phyloP scores from a whole-genome alignment of 495 filamentous ascomycete species.

The Daldinia loculata region DNA sequence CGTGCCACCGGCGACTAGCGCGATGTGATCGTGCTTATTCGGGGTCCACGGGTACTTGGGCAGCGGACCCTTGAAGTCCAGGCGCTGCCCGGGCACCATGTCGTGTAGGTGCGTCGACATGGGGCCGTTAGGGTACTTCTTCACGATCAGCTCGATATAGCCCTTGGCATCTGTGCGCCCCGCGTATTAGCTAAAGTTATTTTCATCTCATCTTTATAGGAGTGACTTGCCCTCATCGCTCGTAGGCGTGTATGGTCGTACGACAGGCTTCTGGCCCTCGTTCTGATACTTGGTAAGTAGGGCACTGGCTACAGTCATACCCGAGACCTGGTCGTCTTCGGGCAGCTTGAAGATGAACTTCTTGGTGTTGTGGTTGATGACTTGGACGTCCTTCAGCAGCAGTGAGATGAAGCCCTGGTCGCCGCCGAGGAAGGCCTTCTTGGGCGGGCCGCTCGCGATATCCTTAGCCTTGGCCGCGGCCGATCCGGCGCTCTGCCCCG shows the following conservation, averaged over 20 bases:
- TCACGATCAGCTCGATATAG: conserved; percentile 88
- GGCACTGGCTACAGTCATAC: conserved; percentile 81
- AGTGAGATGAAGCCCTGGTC: conserved; percentile 86
- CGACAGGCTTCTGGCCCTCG: conserved; percentile 78
- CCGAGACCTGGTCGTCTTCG: conserved; percentile 83
- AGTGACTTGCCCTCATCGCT: conserved; percentile 77
- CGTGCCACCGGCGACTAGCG: conserved; percentile 92
- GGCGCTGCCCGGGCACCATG: conserved; percentile 77
- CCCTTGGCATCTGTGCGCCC: conserved; percentile 66
- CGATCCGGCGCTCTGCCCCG: conserved; percentile 49
- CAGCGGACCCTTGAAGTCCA: conserved; percentile 93
- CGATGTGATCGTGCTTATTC: conserved; percentile 96
- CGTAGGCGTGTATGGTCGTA: conserved; percentile 92
- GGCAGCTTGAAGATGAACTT: conserved; percentile 81
- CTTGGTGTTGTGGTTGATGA: conserved; percentile 90
- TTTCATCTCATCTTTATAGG: neutral
- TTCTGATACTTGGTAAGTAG: conserved; percentile 88
- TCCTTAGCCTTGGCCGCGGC: conserved; percentile 59
- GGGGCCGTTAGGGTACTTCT: conserved; percentile 86
- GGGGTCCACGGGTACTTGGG: conserved; percentile 90
- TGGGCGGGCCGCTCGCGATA: conserved; percentile 49
- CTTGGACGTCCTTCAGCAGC: conserved; percentile 78
- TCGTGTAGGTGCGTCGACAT: conserved; percentile 91
- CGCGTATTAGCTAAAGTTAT: conserved; percentile 28
- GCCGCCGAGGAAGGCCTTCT: conserved; percentile 78